Conservation (phyloP, 176 grass and related monocot genomes). For the Triticum urartu region DNA sequence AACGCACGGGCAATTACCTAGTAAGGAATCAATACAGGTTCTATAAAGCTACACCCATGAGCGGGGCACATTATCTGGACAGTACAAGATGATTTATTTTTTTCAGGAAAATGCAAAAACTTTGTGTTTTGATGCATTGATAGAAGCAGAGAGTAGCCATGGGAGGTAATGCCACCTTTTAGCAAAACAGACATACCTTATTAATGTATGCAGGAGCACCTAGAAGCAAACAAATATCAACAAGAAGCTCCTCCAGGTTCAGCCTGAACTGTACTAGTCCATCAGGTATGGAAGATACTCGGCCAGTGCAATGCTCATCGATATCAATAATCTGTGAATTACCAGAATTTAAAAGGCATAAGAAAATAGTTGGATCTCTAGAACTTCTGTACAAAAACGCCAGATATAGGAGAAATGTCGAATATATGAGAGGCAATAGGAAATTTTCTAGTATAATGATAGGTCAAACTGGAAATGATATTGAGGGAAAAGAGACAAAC, state of each 20-base stretch:
- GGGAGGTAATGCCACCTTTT: slow-evolving; percentile 2
- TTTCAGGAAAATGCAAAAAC: neutral
- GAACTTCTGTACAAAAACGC: neutral
- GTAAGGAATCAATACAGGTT: too few species aligned
- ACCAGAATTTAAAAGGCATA: slow-evolving; percentile 24
- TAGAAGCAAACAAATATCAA: slow-evolving; percentile 92
- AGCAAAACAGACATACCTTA: slow-evolving; percentile 45
- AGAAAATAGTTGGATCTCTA: slow-evolving; percentile 8
- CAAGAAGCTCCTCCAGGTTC: slow-evolving; percentile 92
- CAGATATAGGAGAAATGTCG: neutral
- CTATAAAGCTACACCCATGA: too few species aligned
- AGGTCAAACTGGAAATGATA: neutral
- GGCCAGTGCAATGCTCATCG: slow-evolving; percentile 44
- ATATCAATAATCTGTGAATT: slow-evolving; percentile 58
- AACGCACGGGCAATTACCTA: too few species aligned
- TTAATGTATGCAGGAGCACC: slow-evolving; percentile 63
- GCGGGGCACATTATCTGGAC: neutral
- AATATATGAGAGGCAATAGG: neutral
- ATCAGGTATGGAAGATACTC: slow-evolving; percentile 59
- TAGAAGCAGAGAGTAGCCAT: neutral
- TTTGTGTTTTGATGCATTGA: neutral
- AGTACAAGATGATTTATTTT: neutral
- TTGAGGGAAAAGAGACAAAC: slow-evolving; percentile 38
- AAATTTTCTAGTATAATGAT: neutral
- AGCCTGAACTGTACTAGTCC: slow-evolving; percentile 69